These are phyloP conservation scores for Thalassia testudinum DNA, from an alignment of 116 monocot genomes.

Conservation along the genomic window DNA sequence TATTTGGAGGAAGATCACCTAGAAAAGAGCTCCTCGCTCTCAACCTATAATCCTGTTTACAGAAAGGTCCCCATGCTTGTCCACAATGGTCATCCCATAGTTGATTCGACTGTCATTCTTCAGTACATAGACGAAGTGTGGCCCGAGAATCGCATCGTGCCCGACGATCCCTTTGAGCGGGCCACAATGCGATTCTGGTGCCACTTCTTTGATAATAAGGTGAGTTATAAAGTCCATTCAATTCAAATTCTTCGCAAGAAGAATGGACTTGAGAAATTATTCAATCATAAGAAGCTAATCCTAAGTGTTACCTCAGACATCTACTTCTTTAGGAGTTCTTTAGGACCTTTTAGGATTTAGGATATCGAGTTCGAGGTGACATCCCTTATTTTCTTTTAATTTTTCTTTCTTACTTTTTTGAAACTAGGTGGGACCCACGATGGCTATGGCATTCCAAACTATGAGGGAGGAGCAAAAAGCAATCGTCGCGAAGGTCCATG, in stretches of 20 bases:
- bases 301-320: neutral
- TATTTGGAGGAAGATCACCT: conserved; percentile 59
- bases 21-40: conserved; percentile 43
- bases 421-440: conserved; percentile 36
- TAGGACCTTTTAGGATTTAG: neutral
- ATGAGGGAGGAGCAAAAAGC: conserved; percentile 37
- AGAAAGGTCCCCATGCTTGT: conserved; percentile 76
- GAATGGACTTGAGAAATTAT: neutral
- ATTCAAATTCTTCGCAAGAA: neutral
- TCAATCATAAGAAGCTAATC: neutral
- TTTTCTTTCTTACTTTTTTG: too few relatives aligned
- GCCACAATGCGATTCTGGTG: conserved; percentile 71
- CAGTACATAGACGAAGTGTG: conserved; percentile 62
- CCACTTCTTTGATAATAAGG: conserved; percentile 63
- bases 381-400: too few relatives aligned
- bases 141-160: conserved; percentile 25
- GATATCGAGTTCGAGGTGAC: neutral
- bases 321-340: neutral
- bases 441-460: conserved; percentile 44
- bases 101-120: conserved; percentile 69
- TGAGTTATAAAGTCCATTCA: conserved; percentile 3
- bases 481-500: conserved; percentile 41
- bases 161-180: conserved; percentile 38
- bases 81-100: conserved; percentile 33
- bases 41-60: conserved; percentile 54